Evolutionary conservation across 129 eudicot species (phyloP).

Genomic region (Escallonia rubra): DNA sequence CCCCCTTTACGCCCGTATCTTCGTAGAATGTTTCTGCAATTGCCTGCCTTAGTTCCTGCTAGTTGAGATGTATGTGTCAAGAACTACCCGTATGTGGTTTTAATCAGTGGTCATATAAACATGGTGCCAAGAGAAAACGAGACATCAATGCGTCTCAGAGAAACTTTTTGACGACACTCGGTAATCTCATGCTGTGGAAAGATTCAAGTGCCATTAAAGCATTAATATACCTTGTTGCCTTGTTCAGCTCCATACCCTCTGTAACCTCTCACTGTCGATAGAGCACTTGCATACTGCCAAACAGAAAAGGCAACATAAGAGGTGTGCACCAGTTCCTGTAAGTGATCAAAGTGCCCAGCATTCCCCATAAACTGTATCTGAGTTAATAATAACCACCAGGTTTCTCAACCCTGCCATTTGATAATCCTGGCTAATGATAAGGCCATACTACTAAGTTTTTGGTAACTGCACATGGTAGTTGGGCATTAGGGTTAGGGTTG

Average conservation of each 20-base stretch:
- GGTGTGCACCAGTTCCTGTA: too few species aligned
- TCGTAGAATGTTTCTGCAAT: constrained; percentile 33
- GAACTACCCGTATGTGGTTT: not conserved
- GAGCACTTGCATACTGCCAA: constrained; percentile 12
- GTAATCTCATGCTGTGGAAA: not conserved
- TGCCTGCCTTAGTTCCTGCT: constrained; percentile 30
- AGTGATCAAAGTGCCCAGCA: too few species aligned
- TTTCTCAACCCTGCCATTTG: too few species aligned
- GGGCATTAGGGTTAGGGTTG: too few species aligned
- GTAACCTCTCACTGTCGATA: constrained; percentile 22
- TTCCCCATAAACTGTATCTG: too few species aligned
- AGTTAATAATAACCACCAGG: too few species aligned
- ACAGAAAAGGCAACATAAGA: not conserved
- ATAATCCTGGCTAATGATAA: too few species aligned
- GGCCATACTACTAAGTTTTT: too few species aligned
- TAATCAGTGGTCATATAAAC: not conserved
- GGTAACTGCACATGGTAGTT: too few species aligned
- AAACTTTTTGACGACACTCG: too few species aligned
- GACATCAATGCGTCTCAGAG: too few species aligned
- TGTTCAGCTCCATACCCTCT: constrained; percentile 24
- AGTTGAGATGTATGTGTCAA: not conserved
- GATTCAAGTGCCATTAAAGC: not conserved
- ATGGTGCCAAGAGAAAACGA: not conserved
- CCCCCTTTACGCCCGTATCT: constrained; percentile 13
- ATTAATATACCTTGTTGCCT: constrained; percentile 9